Percentiles rank a stretch among this genome's conserved stretches.
Evolutionary conservation across 2,329 filamentous ascomycete species (phyloP).

Genomic region (Grosmannia clavigera): DNA sequence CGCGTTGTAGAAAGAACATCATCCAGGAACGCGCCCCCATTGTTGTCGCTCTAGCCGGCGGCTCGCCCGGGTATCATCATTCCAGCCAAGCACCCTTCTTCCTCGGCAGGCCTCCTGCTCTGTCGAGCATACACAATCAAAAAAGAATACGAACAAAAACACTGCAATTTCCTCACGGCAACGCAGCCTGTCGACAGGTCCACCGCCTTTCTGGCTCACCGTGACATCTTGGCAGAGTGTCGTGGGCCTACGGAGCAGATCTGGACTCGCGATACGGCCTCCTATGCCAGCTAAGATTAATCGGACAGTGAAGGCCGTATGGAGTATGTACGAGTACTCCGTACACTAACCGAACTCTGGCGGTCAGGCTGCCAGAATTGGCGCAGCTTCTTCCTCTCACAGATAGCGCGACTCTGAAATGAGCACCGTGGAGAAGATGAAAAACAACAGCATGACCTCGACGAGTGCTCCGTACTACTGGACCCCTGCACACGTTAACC

Average conservation of each 20-base stretch:
- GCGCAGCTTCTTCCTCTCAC: neutral
- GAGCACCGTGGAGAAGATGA: neutral
- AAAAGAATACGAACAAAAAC: neutral
- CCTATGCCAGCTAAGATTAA: no score
- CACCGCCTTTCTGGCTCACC: neutral
- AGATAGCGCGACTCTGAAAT: neutral
- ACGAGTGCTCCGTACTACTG: no score
- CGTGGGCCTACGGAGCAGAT: neutral
- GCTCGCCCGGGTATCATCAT: neutral
- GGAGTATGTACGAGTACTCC: neutral
- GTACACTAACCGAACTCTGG: no score
- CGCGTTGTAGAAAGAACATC: neutral
- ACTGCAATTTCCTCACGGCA: neutral
- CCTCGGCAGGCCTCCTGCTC: no score
- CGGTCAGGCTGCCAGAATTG: neutral
- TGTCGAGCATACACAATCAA: no score
- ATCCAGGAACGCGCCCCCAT: neutral
- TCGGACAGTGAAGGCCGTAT: no score
- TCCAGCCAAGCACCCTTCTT: neutral
- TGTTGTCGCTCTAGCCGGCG: neutral
- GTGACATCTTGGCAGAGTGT: neutral
- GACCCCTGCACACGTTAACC: neutral
- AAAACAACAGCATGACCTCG: neutral
- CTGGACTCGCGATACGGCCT: no score
- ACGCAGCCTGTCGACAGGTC: neutral